Evolutionary conservation across 192 early-diverging fungal genomes (phyloP), one percentile per base, ranked within the genome.

Genomic region (Coemansia sp.): DNA sequence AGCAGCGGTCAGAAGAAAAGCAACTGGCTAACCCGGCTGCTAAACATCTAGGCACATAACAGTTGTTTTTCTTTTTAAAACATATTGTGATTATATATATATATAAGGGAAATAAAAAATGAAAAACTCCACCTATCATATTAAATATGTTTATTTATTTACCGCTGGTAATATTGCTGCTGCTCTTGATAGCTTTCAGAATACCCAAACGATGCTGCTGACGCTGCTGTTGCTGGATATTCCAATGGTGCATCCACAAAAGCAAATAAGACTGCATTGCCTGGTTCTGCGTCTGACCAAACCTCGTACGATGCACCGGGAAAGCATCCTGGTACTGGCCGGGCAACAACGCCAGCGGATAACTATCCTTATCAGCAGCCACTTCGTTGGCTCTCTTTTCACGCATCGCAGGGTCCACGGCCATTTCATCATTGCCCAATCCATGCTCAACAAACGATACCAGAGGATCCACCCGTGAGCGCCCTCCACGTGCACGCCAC

Each of bases 271-370:
- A 76, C 41, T 58, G 48, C 67, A 75, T 54, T 0, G 81, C 70
- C 61, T 71, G 67, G 61, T 74, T 62, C 17, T 64, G 58, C 7
- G 73, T 67, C 65, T 78, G 77, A 4, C 74, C 74, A 18, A 76
- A 84, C 0, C 82, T 51, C 34, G 74, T 84, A 11, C 69, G 73
- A 41, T 79, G 74, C 33, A 79, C 45, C 0, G 82, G 74, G 48
- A 84, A 79, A 45, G 69, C 34, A 8, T 20, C 61, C 71, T 84
- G 82, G 66, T 64, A 79, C 66, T 84, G 82, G 1, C 82, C 82
- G 1, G 76, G 82, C 20, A 84, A 66, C 67, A 84, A 59, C 34
- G 82, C 74, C 61, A 84, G 41, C 33, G 82, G 82, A 38, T 76
- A 79, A 15, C 66, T 32, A 33, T 73, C 67, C 33, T 4, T 18